Evolutionary conservation across 1,284 basidiomycete species (phyloP), one percentile per base, ranked within the genome.

Genomic region (Ganoderma boninense): DNA sequence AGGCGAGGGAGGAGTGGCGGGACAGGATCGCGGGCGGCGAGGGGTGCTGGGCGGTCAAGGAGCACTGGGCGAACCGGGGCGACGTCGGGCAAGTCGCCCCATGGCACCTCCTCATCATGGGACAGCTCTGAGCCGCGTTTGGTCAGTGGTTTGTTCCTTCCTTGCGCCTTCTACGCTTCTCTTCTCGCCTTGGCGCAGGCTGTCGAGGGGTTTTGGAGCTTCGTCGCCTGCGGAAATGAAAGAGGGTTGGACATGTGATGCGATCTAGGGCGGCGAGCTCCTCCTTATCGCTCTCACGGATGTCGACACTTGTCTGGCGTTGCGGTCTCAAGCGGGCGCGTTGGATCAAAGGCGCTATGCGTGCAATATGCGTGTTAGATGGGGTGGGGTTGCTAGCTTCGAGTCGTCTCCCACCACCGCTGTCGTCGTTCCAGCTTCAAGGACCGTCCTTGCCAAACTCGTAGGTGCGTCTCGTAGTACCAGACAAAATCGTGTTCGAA

Each of bases 21-120:
- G 44, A 59, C 29, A 20, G 65, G 43, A 66, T 66, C 29, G 44
- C 13, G n/a, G 65, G 65, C 14, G 57, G 65, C n/a, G 65, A 66
- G 59, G 65, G 65, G 14, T 66, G 65, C n/a, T 66, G 65, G 65
- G 46, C 29, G 18, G 62, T 64, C 46, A 23, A 40, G 18, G 44
- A 49, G 32, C 18, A 64, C 20, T 64, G 62, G 62, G 40, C 11
- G n/a, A 62, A 62, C 38, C 40, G 60, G 42, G 43, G n/a, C 23
- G 60, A 42, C 23, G 60, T 42, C 60, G 60, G 60, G n/a, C 60
- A 61, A 13, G 40, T 42, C 23, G 40, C 43, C 14, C 60, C 60
- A 7, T 62, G 38, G 60, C 60, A 62, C 40, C 38, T 62, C n/a
- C 40, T 62, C 60, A 16, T 62, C 18, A 40, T 60, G 23, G 60